Base-by-base conservation (phyloP, 805 yeast genomes). In the Phaffomyces opuntiae region DNA sequence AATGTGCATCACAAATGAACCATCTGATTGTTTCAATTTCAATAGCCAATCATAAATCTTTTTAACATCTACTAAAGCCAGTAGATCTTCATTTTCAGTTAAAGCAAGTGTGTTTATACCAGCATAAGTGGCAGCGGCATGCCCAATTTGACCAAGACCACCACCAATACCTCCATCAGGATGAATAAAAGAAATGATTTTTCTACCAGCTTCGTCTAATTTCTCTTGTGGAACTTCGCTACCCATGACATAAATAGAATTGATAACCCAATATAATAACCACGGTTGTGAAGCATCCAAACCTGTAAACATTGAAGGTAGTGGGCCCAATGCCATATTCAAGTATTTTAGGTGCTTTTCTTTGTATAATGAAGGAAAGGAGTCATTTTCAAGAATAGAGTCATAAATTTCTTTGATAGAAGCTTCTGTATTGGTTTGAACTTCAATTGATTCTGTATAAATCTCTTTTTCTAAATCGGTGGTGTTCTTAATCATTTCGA, bases 241-340 rank as follows among this genome's bases (percentile, higher is more conserved):
- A 1, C 73, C 73, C 27, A 83, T 50, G 1, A 79, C 45, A 3
- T 60, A 53, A 38, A 72, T 54, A 0, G 81, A 70, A 59, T 87
- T 88, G 39, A 76, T 59, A 7, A 83, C 65, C 99, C 99, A 93
- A 60, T 85, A 91, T 1, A 86, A 48, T 57, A 91, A 66, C 98
- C 98, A 93, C 0, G 96, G 81, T 49, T 83, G 89, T n/a, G 93
- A 85, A 0, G 97, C 93, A 63, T 91, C 97, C 40, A 87, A 68
- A 0, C 74, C 73, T 4, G 62, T 46, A 46, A 60, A 53, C 46
- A 49, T 38, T 19, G 46, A 36, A 2, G 63, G 63, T 7, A 59
- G 35, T 7, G 40, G 44, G 4, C 56, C 55, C n/a, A 57, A 35
- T 0, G 58, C 53, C 49, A 47, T 43, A 16, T 42, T 49, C 11